These are phyloP conservation scores for Xylariaceae sp. DNA, from an alignment of 2,329 filamentous ascomycete genomes.

Conservation along the genomic window DNA sequence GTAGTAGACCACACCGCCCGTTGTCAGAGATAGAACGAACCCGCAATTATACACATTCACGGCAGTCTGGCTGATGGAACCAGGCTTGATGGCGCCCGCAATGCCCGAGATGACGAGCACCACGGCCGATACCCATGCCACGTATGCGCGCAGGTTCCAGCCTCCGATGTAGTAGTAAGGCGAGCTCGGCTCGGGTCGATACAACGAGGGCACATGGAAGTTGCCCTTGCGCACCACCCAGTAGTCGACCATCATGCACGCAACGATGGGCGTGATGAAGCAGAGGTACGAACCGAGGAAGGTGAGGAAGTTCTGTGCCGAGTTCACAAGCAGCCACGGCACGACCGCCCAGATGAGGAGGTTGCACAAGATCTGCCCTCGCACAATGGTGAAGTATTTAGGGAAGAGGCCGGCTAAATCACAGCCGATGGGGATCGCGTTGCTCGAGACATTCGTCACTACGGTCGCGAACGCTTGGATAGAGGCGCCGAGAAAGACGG, in stretches of 20 bases:
- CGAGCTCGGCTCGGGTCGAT: constrained; percentile 13
- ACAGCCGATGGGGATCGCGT: constrained; percentile 36
- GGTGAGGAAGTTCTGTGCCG: constrained; percentile 35
- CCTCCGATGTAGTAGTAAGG: constrained; percentile 29
- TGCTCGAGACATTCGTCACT: constrained; percentile 37
- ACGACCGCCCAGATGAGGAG: constrained; percentile 24
- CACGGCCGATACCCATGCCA: constrained; percentile 24
- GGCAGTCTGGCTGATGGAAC: constrained; percentile 26
- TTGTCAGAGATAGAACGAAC: constrained; percentile 28
- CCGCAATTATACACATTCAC: constrained; percentile 32
- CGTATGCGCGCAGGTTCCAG: constrained; percentile 28
- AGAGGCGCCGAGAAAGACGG: constrained; percentile 27
- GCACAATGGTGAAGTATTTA: constrained; percentile 36
- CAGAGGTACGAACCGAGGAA: constrained; percentile 29
- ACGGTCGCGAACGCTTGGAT: constrained; percentile 32
- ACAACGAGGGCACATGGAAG: constrained; percentile 34
- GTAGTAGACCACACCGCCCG: constrained; percentile 24
- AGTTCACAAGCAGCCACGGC: constrained; percentile 39
- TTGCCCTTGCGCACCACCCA: constrained; percentile 32
- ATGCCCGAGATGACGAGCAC: constrained; percentile 30
- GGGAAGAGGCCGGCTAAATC: constrained; percentile 39
- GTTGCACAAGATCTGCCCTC: constrained; percentile 37
- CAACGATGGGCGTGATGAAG: constrained; percentile 32
- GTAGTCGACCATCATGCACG: constrained; percentile 33
- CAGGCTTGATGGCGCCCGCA: constrained; percentile 13